phyloP scores from a whole-genome alignment of 169 alveolate species.

The Plasmodium fragile region DNA sequence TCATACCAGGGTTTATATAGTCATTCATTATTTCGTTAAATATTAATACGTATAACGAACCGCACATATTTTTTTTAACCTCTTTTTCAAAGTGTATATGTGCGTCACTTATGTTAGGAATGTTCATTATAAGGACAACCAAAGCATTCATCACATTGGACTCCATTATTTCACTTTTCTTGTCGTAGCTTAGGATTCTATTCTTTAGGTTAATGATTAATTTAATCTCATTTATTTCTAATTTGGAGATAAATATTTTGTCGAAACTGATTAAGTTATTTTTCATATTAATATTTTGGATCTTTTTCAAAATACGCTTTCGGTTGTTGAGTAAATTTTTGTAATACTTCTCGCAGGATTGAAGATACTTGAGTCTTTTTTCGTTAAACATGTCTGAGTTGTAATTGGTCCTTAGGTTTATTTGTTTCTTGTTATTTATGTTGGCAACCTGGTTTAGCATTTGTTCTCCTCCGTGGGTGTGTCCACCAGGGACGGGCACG shows the following conservation, averaged over 20 bases:
- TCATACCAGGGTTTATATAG: slow-evolving; percentile 82
- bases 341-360: slow-evolving; percentile 53
- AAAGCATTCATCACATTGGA: slow-evolving; percentile 70
- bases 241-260: slow-evolving; percentile 64
- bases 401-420: neutral
- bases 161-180: slow-evolving; percentile 76
- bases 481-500: neutral
- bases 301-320: slow-evolving; percentile 33
- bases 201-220: slow-evolving; percentile 68
- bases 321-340: slow-evolving; percentile 22
- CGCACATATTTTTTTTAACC: slow-evolving; percentile 62
- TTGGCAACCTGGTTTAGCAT: neutral
- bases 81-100: slow-evolving; percentile 74
- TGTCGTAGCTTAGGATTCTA: slow-evolving; percentile 65
- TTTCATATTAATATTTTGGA: slow-evolving; percentile 59
- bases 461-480: neutral
- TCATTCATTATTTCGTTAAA: slow-evolving; percentile 77
- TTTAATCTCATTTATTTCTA: slow-evolving; percentile 63
- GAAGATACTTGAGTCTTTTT: slow-evolving; percentile 38
- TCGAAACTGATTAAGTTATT: slow-evolving; percentile 67
- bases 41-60: slow-evolving; percentile 58
- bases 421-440: neutral
- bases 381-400: neutral
- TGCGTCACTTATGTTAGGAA: slow-evolving; percentile 75
- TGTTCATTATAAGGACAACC: slow-evolving; percentile 54